Conservation (phyloP, 164 flowering plant genomes). For the Amborella trichopoda region DNA sequence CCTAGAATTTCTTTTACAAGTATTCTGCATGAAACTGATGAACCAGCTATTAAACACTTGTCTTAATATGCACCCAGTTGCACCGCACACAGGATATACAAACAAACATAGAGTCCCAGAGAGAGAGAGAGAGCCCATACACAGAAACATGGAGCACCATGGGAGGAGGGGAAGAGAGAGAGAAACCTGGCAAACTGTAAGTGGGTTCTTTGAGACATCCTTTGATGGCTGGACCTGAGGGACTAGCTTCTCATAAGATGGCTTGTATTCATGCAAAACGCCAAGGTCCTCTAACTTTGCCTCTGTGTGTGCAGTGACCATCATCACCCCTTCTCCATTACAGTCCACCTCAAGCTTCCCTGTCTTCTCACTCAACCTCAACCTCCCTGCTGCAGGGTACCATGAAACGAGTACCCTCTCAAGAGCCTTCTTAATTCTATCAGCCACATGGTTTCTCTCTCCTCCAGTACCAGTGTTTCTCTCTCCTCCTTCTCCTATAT, state of each 20-base stretch:
- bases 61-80: no score
- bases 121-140: no score
- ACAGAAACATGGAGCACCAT: no score
- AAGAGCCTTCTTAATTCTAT: conserved; percentile 9
- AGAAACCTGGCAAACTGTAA: conserved; percentile 16
- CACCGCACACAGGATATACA: no score
- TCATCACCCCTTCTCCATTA: conserved; percentile 12
- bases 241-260: conserved; percentile 16
- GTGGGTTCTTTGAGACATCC: conserved; percentile 15
- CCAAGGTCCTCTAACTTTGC: conserved; percentile 18
- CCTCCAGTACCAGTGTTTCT: no score
- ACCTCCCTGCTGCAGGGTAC: conserved; percentile 21
- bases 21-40: no score
- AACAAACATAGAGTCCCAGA: no score
- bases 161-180: no score
- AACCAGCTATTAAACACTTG: no score
- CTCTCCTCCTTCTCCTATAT: no score
- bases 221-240: conserved; percentile 6
- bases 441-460: conserved; percentile 5
- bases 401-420: conserved; percentile 15
- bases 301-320: conserved; percentile 11
- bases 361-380: conserved; percentile 10
- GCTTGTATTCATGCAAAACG: conserved; percentile 15
- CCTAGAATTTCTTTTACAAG: no score
- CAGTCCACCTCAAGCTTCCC: conserved; percentile 22